phyloP scores from a whole-genome alignment of 441 rosid species.

The Cnidoscolus chayamansa region DNA sequence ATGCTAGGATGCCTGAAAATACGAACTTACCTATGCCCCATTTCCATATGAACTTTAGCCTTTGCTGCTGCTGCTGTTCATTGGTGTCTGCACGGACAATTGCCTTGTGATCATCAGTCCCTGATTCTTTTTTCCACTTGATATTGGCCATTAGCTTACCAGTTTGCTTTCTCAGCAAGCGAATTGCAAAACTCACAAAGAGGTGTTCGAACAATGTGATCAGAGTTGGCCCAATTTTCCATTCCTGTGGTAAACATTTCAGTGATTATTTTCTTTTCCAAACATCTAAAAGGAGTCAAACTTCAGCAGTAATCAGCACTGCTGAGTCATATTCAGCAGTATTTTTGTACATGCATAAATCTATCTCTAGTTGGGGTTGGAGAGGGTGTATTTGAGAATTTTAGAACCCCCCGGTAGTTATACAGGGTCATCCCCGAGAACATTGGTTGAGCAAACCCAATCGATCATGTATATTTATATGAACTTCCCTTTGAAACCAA shows the following conservation, averaged over 20 bases:
- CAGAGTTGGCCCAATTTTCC: conserved; percentile 84
- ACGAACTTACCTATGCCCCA: conserved; percentile 74
- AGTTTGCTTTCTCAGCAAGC: conserved; percentile 60
- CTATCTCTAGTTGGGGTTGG: not conserved
- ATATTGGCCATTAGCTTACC: conserved; percentile 39
- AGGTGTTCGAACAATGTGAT: conserved; percentile 84
- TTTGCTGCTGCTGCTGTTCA: conserved; percentile 27
- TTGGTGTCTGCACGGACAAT: conserved; percentile 31
- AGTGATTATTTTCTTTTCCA: not conserved
- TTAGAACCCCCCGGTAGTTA: too few relatives aligned
- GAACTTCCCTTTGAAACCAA: not conserved
- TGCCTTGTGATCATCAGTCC: conserved; percentile 30
- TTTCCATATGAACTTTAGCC: conserved; percentile 58
- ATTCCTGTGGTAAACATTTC: conserved; percentile 48
- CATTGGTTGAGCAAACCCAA: not conserved
- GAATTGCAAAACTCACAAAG: conserved; percentile 86
- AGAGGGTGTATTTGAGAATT: not conserved
- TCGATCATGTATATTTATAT: too few relatives aligned
- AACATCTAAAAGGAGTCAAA: not conserved
- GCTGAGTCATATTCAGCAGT: not conserved
- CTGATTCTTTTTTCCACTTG: conserved; percentile 35
- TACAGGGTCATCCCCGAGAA: not conserved
- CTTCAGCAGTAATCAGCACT: not conserved
- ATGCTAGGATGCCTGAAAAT: conserved; percentile 77
- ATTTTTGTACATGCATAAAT: not conserved